Conservation (phyloP, 2,329 filamentous ascomycete species). For the Penicillium frequentans region DNA sequence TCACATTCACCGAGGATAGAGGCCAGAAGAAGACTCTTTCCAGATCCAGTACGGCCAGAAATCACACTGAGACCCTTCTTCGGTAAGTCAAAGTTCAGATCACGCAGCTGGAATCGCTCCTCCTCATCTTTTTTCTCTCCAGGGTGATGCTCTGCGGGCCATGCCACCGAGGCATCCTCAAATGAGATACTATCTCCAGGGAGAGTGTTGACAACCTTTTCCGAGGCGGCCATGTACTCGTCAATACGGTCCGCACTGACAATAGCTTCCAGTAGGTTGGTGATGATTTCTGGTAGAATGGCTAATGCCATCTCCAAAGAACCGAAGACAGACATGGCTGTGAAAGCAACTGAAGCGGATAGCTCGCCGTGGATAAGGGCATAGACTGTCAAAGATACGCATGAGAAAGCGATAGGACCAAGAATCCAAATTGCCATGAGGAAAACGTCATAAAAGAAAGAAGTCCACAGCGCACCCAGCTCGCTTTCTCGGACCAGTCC, state of each 20-base stretch:
- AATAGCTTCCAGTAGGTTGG: slow-evolving; percentile 68
- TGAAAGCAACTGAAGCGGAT: slow-evolving; percentile 73
- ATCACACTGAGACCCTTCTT: slow-evolving; percentile 69
- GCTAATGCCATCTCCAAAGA: slow-evolving; percentile 71
- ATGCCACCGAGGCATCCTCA: slow-evolving; percentile 67
- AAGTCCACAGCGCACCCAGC: slow-evolving; percentile 64
- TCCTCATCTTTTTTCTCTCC: slow-evolving; percentile 49
- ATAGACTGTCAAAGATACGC: slow-evolving; percentile 69
- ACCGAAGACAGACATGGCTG: slow-evolving; percentile 70
- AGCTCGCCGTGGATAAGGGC: slow-evolving; percentile 63
- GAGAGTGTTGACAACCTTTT: slow-evolving; percentile 64
- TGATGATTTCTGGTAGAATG: slow-evolving; percentile 70
- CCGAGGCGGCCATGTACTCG: slow-evolving; percentile 66
- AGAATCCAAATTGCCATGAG: slow-evolving; percentile 70
- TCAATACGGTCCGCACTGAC: slow-evolving; percentile 73
- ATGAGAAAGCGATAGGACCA: slow-evolving; percentile 71
- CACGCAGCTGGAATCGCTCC: slow-evolving; percentile 64
- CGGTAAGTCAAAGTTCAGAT: slow-evolving; percentile 68
- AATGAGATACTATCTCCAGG: slow-evolving; percentile 63
- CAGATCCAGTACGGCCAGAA: slow-evolving; percentile 74
- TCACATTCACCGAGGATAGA: slow-evolving; percentile 76
- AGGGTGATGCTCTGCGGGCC: slow-evolving; percentile 64
- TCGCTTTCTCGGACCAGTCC: slow-evolving; percentile 64
- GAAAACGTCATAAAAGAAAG: slow-evolving; percentile 64
- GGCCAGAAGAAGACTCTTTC: slow-evolving; percentile 73